These are phyloP conservation scores for Fusarium nisikadoi DNA, from an alignment of 2,329 filamentous ascomycete genomes.

Conservation along the genomic window DNA sequence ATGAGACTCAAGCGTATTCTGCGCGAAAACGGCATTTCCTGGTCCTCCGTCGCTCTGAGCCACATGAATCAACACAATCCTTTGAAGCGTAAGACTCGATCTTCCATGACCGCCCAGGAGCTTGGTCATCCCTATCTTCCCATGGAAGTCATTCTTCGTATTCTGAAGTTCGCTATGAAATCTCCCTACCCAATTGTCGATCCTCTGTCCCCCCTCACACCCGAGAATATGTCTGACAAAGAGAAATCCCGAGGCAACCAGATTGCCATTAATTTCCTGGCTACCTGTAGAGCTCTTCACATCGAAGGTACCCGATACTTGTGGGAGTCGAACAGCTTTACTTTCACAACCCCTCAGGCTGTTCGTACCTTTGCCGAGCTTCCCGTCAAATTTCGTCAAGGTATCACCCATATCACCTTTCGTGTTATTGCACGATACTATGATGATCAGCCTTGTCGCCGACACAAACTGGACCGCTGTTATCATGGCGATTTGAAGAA, in stretches of 20 bases:
- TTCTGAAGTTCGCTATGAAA: slow-evolving; percentile 63
- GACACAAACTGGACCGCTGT: slow-evolving; percentile 54
- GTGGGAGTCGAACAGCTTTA: slow-evolving; percentile 64
- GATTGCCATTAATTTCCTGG: slow-evolving; percentile 64
- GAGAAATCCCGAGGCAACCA: slow-evolving; percentile 59
- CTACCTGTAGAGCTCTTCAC: slow-evolving; percentile 61
- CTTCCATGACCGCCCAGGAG: slow-evolving; percentile 45
- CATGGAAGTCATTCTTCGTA: slow-evolving; percentile 62
- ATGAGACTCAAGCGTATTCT: slow-evolving; percentile 61
- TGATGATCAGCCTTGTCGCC: slow-evolving; percentile 57
- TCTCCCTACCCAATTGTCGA: slow-evolving; percentile 63
- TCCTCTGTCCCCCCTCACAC: slow-evolving; percentile 58
- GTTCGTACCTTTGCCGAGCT: slow-evolving; percentile 62
- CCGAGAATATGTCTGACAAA: slow-evolving; percentile 55
- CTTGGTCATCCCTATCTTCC: slow-evolving; percentile 57
- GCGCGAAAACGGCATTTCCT: slow-evolving; percentile 63
- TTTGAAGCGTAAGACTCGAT: slow-evolving; percentile 48
- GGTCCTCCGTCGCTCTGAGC: slow-evolving; percentile 54
- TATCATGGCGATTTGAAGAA: slow-evolving; percentile 58
- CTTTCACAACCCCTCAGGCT: slow-evolving; percentile 64
- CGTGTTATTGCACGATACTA: slow-evolving; percentile 67
- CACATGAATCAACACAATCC: slow-evolving; percentile 49
- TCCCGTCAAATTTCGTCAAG: slow-evolving; percentile 53
- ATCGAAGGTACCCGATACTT: slow-evolving; percentile 61
- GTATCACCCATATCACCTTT: slow-evolving; percentile 59